Base-by-base conservation (phyloP, 1,139 yeast genomes). In the Kazachstania sp. region DNA sequence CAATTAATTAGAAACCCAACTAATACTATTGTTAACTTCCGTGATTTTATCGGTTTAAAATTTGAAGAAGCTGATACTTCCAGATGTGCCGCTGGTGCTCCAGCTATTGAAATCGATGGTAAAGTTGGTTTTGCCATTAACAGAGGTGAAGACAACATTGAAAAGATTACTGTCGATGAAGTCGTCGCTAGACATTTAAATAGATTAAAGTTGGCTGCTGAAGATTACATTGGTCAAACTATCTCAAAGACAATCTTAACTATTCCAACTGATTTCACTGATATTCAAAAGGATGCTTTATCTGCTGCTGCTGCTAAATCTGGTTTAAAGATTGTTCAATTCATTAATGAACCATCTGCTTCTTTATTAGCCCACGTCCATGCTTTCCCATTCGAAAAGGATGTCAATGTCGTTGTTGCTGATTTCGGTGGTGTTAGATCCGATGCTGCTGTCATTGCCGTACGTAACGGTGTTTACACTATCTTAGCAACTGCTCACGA, bases 371-470 rank as follows among this genome's bases (percentile, higher is more conserved):
- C 97, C 7, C 73, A 63, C 49, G 55, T 67, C 23, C 74, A 75
- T 50, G 83, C 78, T 48, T 79, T 77, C 59, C 72, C 74, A 56
- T 71, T 80, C 57, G 65, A 68, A 48, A 45, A 80, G 57, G 97
- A 92, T 69, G 86, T 83, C 71, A 72, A 86, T 51, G 87, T 83
- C 60, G 94, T 86, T 47, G 96, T 94, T 58, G 95, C 95, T 45
- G 98, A 92, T 69, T 86, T 92, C 63, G 99, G 98, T 67, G 97
- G 97, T 65, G 78, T 88, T 59, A 81, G 98, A 71, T 83, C 95
- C 38, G 98, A 92, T 66, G 97, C 92, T 54, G 96, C 98, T 49
- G 92, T 94, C 46, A 74, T 92, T 61, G 80, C 97, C 42, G 86
- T 83, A 51, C 83, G 97, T 74, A 61, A 58, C 48, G 98, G 98